Conservation (phyloP, 2,329 filamentous ascomycete species). For the Botrytis elliptica region DNA sequence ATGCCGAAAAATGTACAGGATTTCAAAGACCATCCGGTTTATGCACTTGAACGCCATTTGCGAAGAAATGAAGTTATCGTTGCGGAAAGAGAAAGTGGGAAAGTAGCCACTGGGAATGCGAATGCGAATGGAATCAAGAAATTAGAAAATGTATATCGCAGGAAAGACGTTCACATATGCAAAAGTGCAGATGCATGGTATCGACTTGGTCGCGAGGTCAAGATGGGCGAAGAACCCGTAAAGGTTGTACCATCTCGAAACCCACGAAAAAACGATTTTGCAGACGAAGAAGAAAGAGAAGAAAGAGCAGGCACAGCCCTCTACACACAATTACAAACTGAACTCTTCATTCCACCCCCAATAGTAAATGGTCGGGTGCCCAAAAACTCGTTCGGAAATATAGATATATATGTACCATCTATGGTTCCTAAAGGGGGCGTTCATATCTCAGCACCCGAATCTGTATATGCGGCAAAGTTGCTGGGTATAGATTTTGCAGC, state of each 20-base stretch:
- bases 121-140: conserved; percentile 45
- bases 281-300: conserved; percentile 43
- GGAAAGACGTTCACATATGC: conserved; percentile 75
- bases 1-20: conserved; percentile 86
- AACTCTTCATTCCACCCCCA: conserved; percentile 71
- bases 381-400: conserved; percentile 90
- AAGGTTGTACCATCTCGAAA: conserved; percentile 64
- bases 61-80: conserved; percentile 79
- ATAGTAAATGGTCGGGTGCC: conserved; percentile 75
- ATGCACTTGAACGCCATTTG: conserved; percentile 82
- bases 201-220: conserved; percentile 77
- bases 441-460: conserved; percentile 65
- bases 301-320: conserved; percentile 55
- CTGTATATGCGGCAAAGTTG: conserved; percentile 69
- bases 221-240: conserved; percentile 73
- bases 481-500: conserved; percentile 83
- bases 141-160: conserved; percentile 78
- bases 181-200: conserved; percentile 89
- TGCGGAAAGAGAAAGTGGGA: conserved; percentile 68
- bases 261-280: conserved; percentile 41
- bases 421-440: conserved; percentile 85
- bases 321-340: conserved; percentile 64
- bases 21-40: conserved; percentile 82
- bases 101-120: conserved; percentile 64
- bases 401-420: conserved; percentile 86